phyloP scores from a whole-genome alignment of 345 rosid species.

The Boechera stricta region DNA sequence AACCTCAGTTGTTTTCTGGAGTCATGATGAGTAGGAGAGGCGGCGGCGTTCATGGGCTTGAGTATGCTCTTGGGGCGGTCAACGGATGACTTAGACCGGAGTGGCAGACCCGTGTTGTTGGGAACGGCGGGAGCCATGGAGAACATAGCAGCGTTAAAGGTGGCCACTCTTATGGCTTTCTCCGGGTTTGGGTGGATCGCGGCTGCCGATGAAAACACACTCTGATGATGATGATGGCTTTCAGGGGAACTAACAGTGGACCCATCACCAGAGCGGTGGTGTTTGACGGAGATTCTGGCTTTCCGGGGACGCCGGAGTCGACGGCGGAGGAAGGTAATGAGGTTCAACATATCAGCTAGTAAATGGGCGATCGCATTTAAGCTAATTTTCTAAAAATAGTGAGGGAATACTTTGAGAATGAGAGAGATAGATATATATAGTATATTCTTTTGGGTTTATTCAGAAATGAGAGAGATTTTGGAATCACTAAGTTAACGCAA shows the following conservation, averaged over 20 bases:
- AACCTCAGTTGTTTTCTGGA: constrained; percentile 61
- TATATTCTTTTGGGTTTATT: background rate
- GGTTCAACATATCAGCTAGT: constrained; percentile 56
- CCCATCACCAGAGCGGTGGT: constrained; percentile 33
- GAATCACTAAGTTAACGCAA: background rate
- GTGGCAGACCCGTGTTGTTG: constrained; percentile 34
- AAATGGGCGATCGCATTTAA: constrained; percentile 38
- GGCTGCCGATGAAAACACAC: constrained; percentile 48
- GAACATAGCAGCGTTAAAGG: constrained; percentile 88
- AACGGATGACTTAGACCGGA: constrained; percentile 56
- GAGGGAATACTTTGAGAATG: background rate
- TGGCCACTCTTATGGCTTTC: constrained; percentile 68
- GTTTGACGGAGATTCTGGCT: constrained; percentile 54
- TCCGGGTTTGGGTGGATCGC: constrained; percentile 44
- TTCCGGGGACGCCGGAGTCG: constrained; percentile 59
- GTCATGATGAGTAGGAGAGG: constrained; percentile 16
- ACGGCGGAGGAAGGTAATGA: constrained; percentile 71
- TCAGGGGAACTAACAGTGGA: constrained; percentile 18
- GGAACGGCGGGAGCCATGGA: constrained; percentile 94
- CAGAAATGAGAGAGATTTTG: constrained; percentile 1
- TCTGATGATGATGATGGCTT: background rate
- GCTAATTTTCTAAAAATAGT: background rate
- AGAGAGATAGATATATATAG: background rate
- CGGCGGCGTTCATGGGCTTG: constrained; percentile 54
- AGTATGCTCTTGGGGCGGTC: constrained; percentile 84